These are phyloP conservation scores for Stachybotrys chartarum DNA, from an alignment of 2,329 filamentous ascomycete genomes.

Conservation along the genomic window DNA sequence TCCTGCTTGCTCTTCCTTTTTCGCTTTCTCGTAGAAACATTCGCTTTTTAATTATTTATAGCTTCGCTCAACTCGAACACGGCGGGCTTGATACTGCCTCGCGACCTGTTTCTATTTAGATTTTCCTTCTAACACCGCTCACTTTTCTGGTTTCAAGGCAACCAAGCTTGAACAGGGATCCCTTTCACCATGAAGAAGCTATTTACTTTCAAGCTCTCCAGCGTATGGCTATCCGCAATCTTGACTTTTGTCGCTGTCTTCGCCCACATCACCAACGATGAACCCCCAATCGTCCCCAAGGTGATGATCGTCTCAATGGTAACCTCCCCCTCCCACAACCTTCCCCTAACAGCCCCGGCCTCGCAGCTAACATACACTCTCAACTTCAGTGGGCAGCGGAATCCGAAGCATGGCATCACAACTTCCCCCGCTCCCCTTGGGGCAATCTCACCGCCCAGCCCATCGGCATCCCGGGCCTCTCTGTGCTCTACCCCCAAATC, in stretches of 20 bases:
- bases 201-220: neutral
- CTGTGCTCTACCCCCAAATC: constrained; percentile 56
- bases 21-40: neutral
- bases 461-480: constrained; percentile 54
- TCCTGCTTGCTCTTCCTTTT: constrained; percentile 6
- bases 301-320: constrained; percentile 59
- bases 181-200: neutral
- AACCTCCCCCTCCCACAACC: constrained; percentile 8
- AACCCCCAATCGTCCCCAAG: constrained; percentile 40
- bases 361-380: constrained; percentile 3
- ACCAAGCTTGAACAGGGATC: neutral
- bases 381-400: constrained; percentile 52
- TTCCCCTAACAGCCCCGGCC: neutral
- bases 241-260: neutral
- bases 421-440: constrained; percentile 34
- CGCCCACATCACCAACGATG: neutral
- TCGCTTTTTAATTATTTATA: neutral
- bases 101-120: no score
- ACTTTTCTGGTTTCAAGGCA: no score
- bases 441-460: constrained; percentile 50
- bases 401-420: constrained; percentile 53
- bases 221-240: neutral
- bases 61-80: neutral
- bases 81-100: neutral
- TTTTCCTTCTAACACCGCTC: no score